Conservation (phyloP, 129 eudicot species). For the Chrysanthemum lavandulifolium region DNA sequence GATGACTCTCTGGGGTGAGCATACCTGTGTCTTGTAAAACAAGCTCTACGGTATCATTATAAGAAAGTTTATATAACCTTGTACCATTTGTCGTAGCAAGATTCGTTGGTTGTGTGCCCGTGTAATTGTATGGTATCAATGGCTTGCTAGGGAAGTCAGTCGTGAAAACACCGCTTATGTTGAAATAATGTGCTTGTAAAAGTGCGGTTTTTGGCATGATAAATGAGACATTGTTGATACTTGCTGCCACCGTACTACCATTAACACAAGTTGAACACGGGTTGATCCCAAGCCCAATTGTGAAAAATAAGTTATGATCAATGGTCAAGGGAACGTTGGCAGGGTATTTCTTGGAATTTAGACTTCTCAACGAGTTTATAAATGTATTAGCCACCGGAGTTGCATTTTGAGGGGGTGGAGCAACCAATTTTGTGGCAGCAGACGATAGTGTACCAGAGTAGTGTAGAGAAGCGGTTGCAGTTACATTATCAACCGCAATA, state of each 20-base stretch:
- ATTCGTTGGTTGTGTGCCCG: constrained; percentile 49
- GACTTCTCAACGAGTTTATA: constrained; percentile 50
- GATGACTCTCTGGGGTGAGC: constrained; percentile 75
- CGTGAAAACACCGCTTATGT: constrained; percentile 57
- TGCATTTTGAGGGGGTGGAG: constrained; percentile 66
- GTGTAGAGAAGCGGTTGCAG: constrained; percentile 61
- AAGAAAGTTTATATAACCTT: constrained; percentile 57
- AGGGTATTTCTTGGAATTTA: constrained; percentile 58
- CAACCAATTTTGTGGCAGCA: constrained; percentile 42
- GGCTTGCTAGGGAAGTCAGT: constrained; percentile 79
- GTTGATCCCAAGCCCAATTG: constrained; percentile 70
- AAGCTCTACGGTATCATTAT: constrained; percentile 62
- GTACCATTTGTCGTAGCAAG: constrained; percentile 55
- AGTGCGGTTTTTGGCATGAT: constrained; percentile 66
- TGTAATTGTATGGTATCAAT: constrained; percentile 51
- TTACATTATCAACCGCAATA: constrained; percentile 52
- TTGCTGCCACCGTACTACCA: constrained; percentile 57
- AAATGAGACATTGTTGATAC: constrained; percentile 65
- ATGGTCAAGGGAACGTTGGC: constrained; percentile 53
- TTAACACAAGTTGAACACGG: constrained; percentile 57
- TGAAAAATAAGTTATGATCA: constrained; percentile 64
- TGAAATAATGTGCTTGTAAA: constrained; percentile 71
- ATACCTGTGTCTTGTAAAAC: constrained; percentile 73
- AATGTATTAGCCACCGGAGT: constrained; percentile 51
- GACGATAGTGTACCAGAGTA: constrained; percentile 50